These are phyloP conservation scores for Penicillium sp. DNA, from an alignment of 2,329 filamentous ascomycete species.

Conservation along the genomic window DNA sequence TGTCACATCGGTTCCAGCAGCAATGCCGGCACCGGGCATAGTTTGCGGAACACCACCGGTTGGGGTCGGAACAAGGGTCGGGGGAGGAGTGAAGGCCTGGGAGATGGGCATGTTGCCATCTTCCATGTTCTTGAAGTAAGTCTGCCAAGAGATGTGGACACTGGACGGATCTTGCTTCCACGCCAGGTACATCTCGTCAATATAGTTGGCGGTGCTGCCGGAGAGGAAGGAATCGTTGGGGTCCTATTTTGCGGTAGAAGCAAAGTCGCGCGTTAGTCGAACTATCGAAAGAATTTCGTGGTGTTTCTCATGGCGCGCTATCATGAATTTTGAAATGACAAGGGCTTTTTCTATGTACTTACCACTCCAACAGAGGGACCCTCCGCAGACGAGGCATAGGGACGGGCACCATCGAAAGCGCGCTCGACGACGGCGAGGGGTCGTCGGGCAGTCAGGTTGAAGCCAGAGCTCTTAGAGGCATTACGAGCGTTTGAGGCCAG, in stretches of 20 bases:
- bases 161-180: slow-evolving; percentile 94
- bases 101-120: slow-evolving; percentile 96
- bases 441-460: slow-evolving; percentile 43
- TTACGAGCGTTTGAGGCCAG: slow-evolving; percentile 37
- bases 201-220: slow-evolving; percentile 97
- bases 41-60: slow-evolving; percentile 76
- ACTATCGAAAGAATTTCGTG: slow-evolving; percentile 6
- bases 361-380: slow-evolving; percentile 66
- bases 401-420: slow-evolving; percentile 48
- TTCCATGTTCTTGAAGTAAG: slow-evolving; percentile 99
- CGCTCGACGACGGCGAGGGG: slow-evolving; percentile 48
- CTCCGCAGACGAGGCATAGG: slow-evolving; percentile 64
- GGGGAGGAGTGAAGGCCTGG: slow-evolving; percentile 94
- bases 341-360: slow-evolving; percentile 38
- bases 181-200: slow-evolving; percentile 99
- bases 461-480: slow-evolving; percentile 39
- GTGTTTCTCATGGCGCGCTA: slow-evolving; percentile 10
- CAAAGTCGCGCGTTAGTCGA: slow-evolving; percentile 30
- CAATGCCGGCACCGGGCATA: slow-evolving; percentile 70
- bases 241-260: slow-evolving; percentile 56
- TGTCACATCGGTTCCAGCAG: slow-evolving; percentile 78
- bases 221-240: slow-evolving; percentile 95
- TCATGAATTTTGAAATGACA: slow-evolving; percentile 11
- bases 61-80: slow-evolving; percentile 83
- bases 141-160: slow-evolving; percentile 97